Evolutionary conservation across 805 yeast species (phyloP), one percentile per base, ranked within the genome.

Genomic region (Lipomyces yamanashiensis): DNA sequence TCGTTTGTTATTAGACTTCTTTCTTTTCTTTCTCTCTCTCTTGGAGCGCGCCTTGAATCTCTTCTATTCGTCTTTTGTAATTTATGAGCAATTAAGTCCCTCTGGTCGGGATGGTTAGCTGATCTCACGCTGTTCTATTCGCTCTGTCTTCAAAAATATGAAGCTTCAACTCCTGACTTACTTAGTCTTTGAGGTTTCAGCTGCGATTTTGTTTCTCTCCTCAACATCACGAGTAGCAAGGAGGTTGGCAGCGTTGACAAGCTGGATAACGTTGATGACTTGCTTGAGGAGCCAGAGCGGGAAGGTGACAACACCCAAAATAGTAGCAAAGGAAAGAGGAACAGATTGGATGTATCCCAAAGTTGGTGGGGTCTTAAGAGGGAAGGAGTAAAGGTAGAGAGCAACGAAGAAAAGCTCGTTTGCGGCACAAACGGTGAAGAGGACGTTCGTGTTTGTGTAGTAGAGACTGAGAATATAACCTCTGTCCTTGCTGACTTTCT

Each of bases 281-380:
- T 95, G 99, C 78, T 95, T 95, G 79, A 92, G 90, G 21, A 85
- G 74, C 90, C 96, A 95, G 59, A 92, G 82, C 37, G 99, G 99
- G 66, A 88, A 82, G 67, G 92, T 85, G 43, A 85, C 66, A 69
- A 82, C 79, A 15, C 83, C 83, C 70, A 87, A 72, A 51, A 83
- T 72, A 19, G 89, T 84, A 19, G 90, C 91, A 71, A 85, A 76
- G 76, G 88, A 85, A 70, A 82, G 80, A 1, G 78, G 78, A 7
- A 73, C 52, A 28, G 39, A 41, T 50, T 37, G 48, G 47, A 39
- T 33, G 50, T 61, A 51, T 13, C 66, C 66, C 5, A 65, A 56
- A 47, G 77, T 61, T 41, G 85, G 84, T 9, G 84, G 76, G 17
- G 78, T 66, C 51, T 73, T 68, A 57, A 77, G 77, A 44, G 84